Evolutionary conservation across 2,329 filamentous ascomycete genomes (phyloP).

Genomic region (Hypoxylon sp.): DNA sequence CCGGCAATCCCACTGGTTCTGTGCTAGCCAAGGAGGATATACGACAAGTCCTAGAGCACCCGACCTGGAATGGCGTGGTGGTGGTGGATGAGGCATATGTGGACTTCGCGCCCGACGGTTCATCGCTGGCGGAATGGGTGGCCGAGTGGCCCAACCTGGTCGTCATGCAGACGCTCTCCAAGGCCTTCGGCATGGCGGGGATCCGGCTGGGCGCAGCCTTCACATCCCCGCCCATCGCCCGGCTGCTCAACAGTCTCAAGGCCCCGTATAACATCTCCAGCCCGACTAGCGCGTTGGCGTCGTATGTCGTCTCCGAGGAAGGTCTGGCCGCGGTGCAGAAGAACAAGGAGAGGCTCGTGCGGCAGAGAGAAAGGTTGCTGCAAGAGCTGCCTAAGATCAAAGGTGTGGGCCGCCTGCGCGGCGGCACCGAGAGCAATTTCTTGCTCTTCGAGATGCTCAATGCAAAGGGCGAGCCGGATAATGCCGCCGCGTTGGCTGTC

Average conservation of each 20-base stretch:
- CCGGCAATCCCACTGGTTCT: conserved; percentile 90
- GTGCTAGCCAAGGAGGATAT: conserved; percentile 80
- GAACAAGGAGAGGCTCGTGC: conserved; percentile 74
- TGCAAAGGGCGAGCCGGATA: conserved; percentile 76
- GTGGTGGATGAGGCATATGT: conserved; percentile 95
- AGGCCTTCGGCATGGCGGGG: conserved; percentile 94
- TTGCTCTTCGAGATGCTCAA: conserved; percentile 89
- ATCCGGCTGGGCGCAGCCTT: conserved; percentile 92
- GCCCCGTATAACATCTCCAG: conserved; percentile 96
- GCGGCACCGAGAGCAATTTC: conserved; percentile 87
- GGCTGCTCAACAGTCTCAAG: conserved; percentile 88
- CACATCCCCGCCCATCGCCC: conserved; percentile 75
- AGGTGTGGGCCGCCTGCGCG: conserved; percentile 82
- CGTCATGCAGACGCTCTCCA: conserved; percentile 98
- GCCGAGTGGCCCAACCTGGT: conserved; percentile 93
- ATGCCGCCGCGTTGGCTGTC: conserved; percentile 76
- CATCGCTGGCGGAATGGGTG: conserved; percentile 91
- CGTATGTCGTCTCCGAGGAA: conserved; percentile 70
- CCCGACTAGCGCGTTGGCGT: conserved; percentile 83
- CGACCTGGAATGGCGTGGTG: conserved; percentile 93
- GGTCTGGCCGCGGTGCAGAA: conserved; percentile 77
- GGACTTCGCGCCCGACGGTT: conserved; percentile 83
- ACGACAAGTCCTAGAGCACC: conserved; percentile 77
- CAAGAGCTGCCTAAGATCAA: conserved; percentile 75
- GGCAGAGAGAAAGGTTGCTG: conserved; percentile 80